phyloP scores from a whole-genome alignment of 495 filamentous ascomycete genomes.

The Penicillium desertorum region DNA sequence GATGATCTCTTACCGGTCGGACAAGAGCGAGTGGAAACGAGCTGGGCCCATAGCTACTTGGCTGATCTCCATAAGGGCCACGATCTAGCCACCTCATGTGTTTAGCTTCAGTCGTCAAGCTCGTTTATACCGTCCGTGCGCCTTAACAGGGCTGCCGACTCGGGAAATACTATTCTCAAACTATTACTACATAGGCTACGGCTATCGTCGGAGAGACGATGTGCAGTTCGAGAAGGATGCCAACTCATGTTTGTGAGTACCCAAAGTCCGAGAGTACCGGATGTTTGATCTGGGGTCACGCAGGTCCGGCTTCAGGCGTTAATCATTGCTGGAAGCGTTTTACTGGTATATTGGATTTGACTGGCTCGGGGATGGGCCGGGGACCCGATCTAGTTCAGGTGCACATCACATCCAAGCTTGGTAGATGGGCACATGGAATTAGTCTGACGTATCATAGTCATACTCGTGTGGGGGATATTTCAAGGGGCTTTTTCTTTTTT shows the following conservation, averaged over 20 bases:
- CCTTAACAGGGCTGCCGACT: constrained; percentile 13
- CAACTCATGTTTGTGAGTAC: constrained; percentile 2
- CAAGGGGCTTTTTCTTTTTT: neutral
- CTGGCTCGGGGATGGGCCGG: constrained; percentile 17
- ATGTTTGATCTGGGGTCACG: constrained; percentile 14
- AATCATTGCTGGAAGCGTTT: neutral
- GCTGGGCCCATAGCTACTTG: neutral
- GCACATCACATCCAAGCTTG: constrained; percentile 23
- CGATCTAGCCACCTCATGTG: constrained; percentile 26
- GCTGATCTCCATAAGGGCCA: neutral
- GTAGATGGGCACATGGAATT: constrained; percentile 11
- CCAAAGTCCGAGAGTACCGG: constrained; percentile 1
- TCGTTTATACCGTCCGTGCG: constrained; percentile 27
- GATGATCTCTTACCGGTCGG: neutral
- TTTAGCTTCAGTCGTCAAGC: constrained; percentile 26
- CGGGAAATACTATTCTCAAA: neutral
- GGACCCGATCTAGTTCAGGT: constrained; percentile 20
- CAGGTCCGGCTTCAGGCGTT: constrained; percentile 12
- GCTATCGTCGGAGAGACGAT: constrained; percentile 2
- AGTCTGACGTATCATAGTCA: constrained; percentile 27
- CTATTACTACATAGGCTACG: neutral
- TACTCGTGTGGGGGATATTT: constrained; percentile 12
- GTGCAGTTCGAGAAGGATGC: too few species aligned
- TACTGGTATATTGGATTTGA: constrained; percentile 16
- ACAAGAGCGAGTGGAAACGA: neutral